phyloP scores from a whole-genome alignment of 108 stramenopile species.

The Bacterosira constricta region DNA sequence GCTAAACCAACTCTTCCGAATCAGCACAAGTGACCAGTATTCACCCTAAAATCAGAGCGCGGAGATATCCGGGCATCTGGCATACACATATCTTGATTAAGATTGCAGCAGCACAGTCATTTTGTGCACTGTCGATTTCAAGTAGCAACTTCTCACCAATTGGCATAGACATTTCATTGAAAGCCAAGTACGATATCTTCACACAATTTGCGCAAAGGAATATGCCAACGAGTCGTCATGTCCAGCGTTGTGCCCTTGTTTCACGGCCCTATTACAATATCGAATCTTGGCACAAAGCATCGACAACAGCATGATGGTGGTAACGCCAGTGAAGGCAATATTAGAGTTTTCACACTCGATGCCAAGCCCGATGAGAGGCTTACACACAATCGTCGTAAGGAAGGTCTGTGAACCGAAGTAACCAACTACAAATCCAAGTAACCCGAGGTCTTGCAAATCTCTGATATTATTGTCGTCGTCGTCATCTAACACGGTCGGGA shows the following conservation, averaged over 20 bases:
- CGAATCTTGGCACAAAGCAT: constrained; percentile 20
- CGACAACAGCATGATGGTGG: constrained; percentile 23
- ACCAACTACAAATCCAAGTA: constrained; percentile 31
- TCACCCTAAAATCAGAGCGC: too few species aligned
- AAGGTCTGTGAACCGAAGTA: constrained; percentile 10
- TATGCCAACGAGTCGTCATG: not conserved
- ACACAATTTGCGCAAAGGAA: not conserved
- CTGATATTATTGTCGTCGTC: not conserved
- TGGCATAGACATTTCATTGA: too few species aligned
- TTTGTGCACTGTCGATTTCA: not conserved
- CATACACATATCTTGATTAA: too few species aligned
- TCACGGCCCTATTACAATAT: constrained; percentile 18
- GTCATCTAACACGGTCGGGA: constrained; percentile 1
- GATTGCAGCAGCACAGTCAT: too few species aligned
- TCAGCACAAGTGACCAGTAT: too few species aligned
- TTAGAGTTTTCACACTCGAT: constrained; percentile 1
- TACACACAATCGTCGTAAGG: not conserved
- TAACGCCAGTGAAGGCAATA: not conserved
- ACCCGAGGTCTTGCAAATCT: constrained; percentile 35
- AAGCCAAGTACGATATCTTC: too few species aligned
- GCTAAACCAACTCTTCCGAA: too few species aligned
- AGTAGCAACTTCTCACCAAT: too few species aligned
- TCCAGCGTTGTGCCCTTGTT: constrained; percentile 2
- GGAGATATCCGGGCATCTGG: too few species aligned
- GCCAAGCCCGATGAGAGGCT: not conserved